phyloP scores from a whole-genome alignment of 2,329 filamentous ascomycete genomes.

The Penicillium fuscoglaucum region DNA sequence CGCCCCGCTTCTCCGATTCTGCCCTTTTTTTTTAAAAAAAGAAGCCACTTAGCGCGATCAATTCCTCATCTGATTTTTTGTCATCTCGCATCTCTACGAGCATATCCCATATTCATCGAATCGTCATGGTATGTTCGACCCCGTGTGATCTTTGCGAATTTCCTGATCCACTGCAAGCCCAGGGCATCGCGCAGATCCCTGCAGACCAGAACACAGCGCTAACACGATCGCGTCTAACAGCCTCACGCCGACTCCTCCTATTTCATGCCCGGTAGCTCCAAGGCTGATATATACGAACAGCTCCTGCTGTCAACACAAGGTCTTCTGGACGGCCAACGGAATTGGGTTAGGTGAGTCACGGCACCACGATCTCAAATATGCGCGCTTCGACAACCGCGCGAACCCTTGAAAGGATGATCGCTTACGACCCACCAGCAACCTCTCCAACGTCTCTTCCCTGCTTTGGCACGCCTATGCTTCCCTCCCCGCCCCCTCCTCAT shows the following conservation, averaged over 20 bases:
- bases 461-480: slow-evolving; percentile 51
- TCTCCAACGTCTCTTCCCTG: slow-evolving; percentile 50
- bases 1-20: slow-evolving; percentile 3
- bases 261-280: slow-evolving; percentile 41
- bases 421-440: slow-evolving; percentile 37
- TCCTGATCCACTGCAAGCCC: not conserved
- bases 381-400: not conserved
- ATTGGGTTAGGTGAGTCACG: slow-evolving; percentile 45
- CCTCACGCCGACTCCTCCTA: slow-evolving; percentile 51
- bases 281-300: slow-evolving; percentile 46
- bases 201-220: not conserved
- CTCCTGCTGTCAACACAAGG: slow-evolving; percentile 42
- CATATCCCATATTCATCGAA: not conserved
- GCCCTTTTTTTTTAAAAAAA: not conserved
- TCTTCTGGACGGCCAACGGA: slow-evolving; percentile 45
- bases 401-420: not conserved
- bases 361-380: not conserved
- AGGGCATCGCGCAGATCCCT: not conserved
- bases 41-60: not conserved
- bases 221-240: slow-evolving; percentile 27
- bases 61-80: not conserved
- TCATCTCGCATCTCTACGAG: not conserved
- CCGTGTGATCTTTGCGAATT: not conserved
- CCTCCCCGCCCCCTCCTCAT: slow-evolving; percentile 44
- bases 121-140: slow-evolving; percentile 3